Base-by-base conservation (phyloP, 139 green algal genomes). In the Haematococcus sp. region DNA sequence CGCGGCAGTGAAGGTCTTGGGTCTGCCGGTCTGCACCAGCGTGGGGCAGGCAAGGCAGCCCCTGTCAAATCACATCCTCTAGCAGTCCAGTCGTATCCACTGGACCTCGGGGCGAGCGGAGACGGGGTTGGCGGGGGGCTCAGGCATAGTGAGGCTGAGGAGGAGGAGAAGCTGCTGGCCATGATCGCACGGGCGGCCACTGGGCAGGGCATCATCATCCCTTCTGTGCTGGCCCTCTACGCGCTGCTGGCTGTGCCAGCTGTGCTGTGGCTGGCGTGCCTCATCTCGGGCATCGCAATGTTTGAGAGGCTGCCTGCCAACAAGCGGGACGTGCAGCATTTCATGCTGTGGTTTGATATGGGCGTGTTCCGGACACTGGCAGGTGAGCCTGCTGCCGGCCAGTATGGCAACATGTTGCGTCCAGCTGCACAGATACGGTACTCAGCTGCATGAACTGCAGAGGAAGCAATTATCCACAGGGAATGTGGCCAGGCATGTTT, bases 331-430 rank as follows among this genome's bases (percentile, higher is more conserved):
- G 66, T 61, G 66, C 28, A 52, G 28, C 66, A 72, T 25, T n/a
- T 61, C n/a, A 58, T 72, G 66, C 15, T 61, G 25, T 72, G 66
- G 66, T 72, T 72, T 52, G 66, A 72, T 28, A 3, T 35, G 40
- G 3, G 16, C 44, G 25, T 72, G 4, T 72, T 72, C 46, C 46
- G 66, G 23, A 72, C 66, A 4, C 40, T 35, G 17, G 46, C 44
- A 63, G 66, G 66, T 72, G 66, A 3, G 64, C n/a, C 20, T 22
- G 11, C 58, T 22, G 28, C n/a, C 23, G 58, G 3, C n/a, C n/a
- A 4, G 54, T 9, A 20, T 61, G 54, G 22, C 22, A 9, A n/a
- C 54, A 9, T 28, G 54, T 32, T 61, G 54, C 11, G 9, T 15
- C 11, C 13, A 61, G 16, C 54, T 61, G 22, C 16, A 61, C n/a